phyloP scores from a whole-genome alignment of 148 eudicot genomes.

The Linanthus parryae region DNA sequence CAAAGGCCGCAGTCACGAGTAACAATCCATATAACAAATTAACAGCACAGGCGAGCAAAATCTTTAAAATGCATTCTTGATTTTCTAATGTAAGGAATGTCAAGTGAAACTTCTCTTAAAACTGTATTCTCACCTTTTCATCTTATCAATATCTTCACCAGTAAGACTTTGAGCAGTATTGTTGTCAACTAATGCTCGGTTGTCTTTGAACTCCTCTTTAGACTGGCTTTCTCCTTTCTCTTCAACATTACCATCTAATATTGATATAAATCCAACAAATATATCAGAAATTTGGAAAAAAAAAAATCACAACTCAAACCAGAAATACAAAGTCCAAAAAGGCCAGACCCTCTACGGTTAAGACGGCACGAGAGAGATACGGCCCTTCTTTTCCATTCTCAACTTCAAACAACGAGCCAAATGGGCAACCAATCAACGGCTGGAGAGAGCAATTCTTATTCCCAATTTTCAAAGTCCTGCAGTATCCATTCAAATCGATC shows the following conservation, averaged over 20 bases:
- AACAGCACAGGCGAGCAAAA: neutral
- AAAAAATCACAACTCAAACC: too few relatives aligned
- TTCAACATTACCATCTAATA: conserved; percentile 25
- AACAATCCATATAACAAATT: neutral
- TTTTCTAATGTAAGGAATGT: neutral
- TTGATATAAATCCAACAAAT: conserved; percentile 1
- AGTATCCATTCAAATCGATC: too few relatives aligned
- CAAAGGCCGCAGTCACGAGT: too few relatives aligned
- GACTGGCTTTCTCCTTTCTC: conserved; percentile 32
- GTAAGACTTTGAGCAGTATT: conserved; percentile 89
- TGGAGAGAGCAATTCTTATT: conserved; percentile 51
- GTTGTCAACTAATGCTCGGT: conserved; percentile 78
- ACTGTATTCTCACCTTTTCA: conserved; percentile 54
- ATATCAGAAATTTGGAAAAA: neutral
- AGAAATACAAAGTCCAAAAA: conserved; percentile 1
- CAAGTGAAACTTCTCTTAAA: too few relatives aligned
- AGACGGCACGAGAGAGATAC: conserved; percentile 45
- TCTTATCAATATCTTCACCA: conserved; percentile 79
- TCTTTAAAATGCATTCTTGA: neutral
- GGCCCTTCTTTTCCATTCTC: conserved; percentile 63
- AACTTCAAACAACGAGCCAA: conserved; percentile 74
- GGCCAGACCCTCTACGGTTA: conserved; percentile 36
- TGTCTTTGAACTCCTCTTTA: conserved; percentile 61
- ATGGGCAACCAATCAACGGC: conserved; percentile 83
- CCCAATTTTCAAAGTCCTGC: conserved; percentile 80